Percentiles rank a stretch among this genome's conserved stretches.
phyloP scores from a whole-genome alignment of 495 filamentous ascomycete species.

The Tirmania nivea region DNA sequence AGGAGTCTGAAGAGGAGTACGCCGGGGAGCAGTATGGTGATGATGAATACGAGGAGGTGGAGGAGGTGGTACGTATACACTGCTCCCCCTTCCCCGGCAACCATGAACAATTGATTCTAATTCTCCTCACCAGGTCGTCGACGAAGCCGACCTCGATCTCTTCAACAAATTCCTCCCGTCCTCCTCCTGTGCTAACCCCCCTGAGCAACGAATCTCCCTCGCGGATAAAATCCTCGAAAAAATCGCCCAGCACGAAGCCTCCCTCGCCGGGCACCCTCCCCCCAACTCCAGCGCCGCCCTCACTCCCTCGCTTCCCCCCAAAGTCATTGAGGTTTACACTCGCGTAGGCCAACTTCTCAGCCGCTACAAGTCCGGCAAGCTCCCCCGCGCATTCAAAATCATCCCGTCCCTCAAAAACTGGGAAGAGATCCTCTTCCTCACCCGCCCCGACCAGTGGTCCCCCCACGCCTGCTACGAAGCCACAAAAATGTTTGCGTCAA shows the following conservation, averaged over 20 bases:
- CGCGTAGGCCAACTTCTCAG: constrained; percentile 75
- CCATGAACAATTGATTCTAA: neutral
- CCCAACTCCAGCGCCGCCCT: constrained; percentile 41
- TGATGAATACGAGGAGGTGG: constrained; percentile 31
- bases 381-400: constrained; percentile 95
- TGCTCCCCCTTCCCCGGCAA: neutral
- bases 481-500: constrained; percentile 71
- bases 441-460: constrained; percentile 66
- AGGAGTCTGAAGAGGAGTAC: constrained; percentile 34
- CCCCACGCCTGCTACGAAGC: constrained; percentile 68
- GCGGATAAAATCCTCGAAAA: constrained; percentile 82
- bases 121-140: constrained; percentile 38
- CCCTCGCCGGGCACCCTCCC: constrained; percentile 26
- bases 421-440: constrained; percentile 67
- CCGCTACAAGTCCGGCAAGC: constrained; percentile 78
- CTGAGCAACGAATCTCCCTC: constrained; percentile 49
- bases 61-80: constrained; percentile 35
- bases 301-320: constrained; percentile 67
- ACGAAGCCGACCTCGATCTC: constrained; percentile 69
- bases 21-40: constrained; percentile 35
- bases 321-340: constrained; percentile 80
- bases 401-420: constrained; percentile 77
- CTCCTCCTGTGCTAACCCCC: constrained; percentile 17
- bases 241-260: constrained; percentile 79
- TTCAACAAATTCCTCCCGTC: constrained; percentile 72